Evolutionary conservation across 176 grass and related monocot species (phyloP).

Genomic region (Phyllostachys edulis): DNA sequence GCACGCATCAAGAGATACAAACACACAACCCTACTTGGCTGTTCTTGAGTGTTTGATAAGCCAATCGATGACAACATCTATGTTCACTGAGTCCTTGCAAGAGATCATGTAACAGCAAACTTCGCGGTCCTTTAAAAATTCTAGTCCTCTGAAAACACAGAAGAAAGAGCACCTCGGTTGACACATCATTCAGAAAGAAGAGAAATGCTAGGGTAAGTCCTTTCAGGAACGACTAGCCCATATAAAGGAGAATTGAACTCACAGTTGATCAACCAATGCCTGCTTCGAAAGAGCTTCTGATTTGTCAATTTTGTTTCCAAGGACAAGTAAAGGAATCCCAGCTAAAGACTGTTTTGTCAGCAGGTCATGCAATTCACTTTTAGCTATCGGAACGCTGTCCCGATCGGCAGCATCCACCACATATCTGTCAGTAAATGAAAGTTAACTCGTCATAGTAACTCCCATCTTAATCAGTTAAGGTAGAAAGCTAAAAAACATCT

Average conservation of each 20-base stretch:
- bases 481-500: not conserved
- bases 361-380: conserved; percentile 93
- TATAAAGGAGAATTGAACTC: conserved; percentile 37
- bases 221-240: not conserved
- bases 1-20: conserved; percentile 34
- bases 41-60: conserved; percentile 98
- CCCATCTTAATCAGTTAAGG: not conserved
- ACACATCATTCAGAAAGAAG: conserved; percentile 27
- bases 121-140: conserved; percentile 80
- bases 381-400: conserved; percentile 83
- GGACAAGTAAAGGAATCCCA: conserved; percentile 90
- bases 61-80: conserved; percentile 93
- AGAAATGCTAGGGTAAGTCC: not conserved
- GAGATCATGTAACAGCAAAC: conserved; percentile 98
- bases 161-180: conserved; percentile 12
- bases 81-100: conserved; percentile 97
- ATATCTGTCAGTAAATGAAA: conserved; percentile 50
- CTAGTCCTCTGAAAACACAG: conserved; percentile 63
- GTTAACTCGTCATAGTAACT: not conserved
- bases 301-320: conserved; percentile 98
- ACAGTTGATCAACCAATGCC: conserved; percentile 91
- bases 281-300: conserved; percentile 90
- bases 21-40: conserved; percentile 44
- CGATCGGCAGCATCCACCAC: conserved; percentile 91
- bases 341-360: conserved; percentile 81